Evolutionary conservation across 306 rosid genomes (phyloP), one percentile per base, ranked within the genome.

Genomic region (Canavalia gladiata): DNA sequence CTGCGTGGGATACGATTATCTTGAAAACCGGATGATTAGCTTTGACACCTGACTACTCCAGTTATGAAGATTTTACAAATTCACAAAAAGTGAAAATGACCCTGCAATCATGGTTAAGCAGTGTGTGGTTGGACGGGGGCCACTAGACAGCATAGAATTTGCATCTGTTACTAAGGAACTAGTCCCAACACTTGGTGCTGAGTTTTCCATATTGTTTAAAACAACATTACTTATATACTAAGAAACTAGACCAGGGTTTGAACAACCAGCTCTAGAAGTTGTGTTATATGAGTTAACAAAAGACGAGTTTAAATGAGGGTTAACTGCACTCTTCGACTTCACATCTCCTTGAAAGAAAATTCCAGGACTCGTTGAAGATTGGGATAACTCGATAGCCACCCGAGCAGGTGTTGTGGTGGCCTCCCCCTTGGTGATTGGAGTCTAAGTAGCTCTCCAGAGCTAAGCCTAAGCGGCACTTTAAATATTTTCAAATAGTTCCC

Each of bases 131-230:
- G 25, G 25, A 18, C 25, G 96, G 33, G 97, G 96, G 4, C 97
- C 99, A 57, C 97, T 98, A 18, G 99, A 93, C 56, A 96, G 87
- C 5, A 92, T 89, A 66, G 99, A 96, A 87, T 96, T 96, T 64
- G 97, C 99, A 92, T 96, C 98, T 42, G 99, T 96, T 87, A 93
- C 99, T 87, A 96, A 75, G 56, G 99, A 95, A 88, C 99, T 93
- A 7, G 97, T 97, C 72, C 98, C 99, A 57, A 93, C 96, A 83
- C 98, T 96, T 51, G 90, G 99, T 64, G 94, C 98, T 31, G 99
- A 93, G 84, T 95, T 91, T 57, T 89, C 96, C 81, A 93, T 94
- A 87, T 90, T 84, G 81, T 90, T 93, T 81, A 93, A 77, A 73
- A 81, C 92, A 74, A 90, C 90, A 86, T 89, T 93, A 77, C 81